phyloP scores from a whole-genome alignment of 2,329 filamentous ascomycete species.

The Aspergillus sp. region DNA sequence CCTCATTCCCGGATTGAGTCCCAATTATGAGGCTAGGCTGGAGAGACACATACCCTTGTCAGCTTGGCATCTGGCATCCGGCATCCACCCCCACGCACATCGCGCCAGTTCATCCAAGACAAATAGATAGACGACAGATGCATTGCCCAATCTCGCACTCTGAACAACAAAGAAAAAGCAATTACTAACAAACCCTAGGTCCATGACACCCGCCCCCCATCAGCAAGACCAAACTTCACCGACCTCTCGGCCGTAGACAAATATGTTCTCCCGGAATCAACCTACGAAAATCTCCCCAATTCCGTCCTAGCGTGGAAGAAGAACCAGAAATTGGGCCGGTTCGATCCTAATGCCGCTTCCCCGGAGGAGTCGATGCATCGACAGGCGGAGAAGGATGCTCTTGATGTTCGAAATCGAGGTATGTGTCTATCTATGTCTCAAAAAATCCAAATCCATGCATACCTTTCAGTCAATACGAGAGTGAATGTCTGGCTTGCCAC shows the following conservation, averaged over 20 bases:
- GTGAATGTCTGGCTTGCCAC: too few relatives aligned
- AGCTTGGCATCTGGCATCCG: too few relatives aligned
- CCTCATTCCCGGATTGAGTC: too few relatives aligned
- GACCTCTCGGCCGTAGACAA: conserved; percentile 78
- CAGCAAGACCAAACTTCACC: conserved; percentile 67
- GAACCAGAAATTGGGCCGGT: conserved; percentile 87
- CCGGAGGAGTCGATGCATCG: conserved; percentile 64
- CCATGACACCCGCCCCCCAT: conserved; percentile 66
- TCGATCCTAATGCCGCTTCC: conserved; percentile 74
- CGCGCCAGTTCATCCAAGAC: not conserved
- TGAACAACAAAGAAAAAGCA: conserved; percentile 1
- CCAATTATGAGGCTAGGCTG: too few relatives aligned
- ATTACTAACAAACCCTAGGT: conserved; percentile 47
- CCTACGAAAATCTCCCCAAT: conserved; percentile 79
- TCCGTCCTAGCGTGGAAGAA: conserved; percentile 95
- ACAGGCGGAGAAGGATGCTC: conserved; percentile 49
- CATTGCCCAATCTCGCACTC: not conserved
- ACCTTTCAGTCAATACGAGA: not conserved
- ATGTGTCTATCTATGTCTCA: conserved; percentile 20
- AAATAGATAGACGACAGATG: not conserved
- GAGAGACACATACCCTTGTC: too few relatives aligned
- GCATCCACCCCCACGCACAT: too few relatives aligned
- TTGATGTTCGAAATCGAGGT: conserved; percentile 61
- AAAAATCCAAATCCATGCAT: conserved; percentile 10
- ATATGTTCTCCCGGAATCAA: conserved; percentile 75